phyloP scores from a whole-genome alignment of 1,284 basidiomycete genomes.

The Fomitopsis schrenkii region DNA sequence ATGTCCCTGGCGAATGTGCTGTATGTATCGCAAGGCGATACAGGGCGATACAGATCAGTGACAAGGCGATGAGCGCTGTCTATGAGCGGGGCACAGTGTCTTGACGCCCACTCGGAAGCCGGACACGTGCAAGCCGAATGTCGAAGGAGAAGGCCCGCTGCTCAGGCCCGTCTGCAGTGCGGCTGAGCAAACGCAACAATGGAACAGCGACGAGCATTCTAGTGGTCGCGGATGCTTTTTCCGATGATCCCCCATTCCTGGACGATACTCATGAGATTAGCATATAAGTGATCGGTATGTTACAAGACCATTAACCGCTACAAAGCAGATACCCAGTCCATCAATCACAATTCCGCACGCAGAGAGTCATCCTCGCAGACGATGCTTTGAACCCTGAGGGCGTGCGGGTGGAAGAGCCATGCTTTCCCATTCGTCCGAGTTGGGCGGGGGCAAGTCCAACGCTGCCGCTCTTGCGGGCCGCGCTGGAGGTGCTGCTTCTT shows the following conservation, averaged over 20 bases:
- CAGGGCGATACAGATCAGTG: background rate
- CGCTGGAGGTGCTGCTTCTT: background rate
- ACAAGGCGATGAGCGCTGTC: background rate
- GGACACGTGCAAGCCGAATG: background rate
- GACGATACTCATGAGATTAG: background rate
- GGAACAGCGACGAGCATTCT: background rate
- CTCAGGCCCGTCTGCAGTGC: background rate
- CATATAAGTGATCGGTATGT: background rate
- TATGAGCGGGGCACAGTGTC: background rate
- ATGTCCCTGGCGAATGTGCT: background rate
- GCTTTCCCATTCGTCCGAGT: conserved; percentile 45
- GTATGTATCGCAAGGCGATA: background rate
- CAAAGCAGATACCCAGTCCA: background rate
- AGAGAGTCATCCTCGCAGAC: background rate
- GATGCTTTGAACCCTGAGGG: background rate
- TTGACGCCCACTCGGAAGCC: background rate
- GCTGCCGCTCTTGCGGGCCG: conserved; percentile 6
- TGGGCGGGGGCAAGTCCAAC: conserved; percentile 39
- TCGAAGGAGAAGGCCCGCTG: background rate
- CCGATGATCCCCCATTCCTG: background rate
- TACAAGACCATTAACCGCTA: background rate
- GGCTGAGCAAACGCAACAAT: background rate
- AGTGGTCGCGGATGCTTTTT: background rate
- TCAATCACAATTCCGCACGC: background rate
- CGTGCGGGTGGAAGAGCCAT: conserved; percentile 32